Base-by-base conservation (phyloP, 176 grass and related monocot genomes). In the Cenchrus purpureus region DNA sequence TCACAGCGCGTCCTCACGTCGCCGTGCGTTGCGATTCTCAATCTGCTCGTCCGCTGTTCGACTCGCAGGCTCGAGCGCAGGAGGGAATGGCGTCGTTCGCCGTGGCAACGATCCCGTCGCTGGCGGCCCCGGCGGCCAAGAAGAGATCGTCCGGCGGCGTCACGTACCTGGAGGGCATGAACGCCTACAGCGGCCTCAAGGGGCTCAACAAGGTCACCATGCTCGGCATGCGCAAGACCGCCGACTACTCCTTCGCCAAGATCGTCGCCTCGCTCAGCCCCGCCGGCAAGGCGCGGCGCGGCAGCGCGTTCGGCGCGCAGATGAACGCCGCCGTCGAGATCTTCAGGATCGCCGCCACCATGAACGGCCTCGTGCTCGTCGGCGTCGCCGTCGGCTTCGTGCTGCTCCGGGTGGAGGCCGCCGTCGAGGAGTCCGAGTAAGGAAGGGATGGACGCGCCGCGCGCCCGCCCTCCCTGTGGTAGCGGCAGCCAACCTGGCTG, bases 371-470 rank as follows among this genome's bases (percentile, higher is more conserved):
- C 59, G 79, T 84, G 68, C 88, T 99, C 65, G 76, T 96, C 66
- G 97, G 94, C 68, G 97, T 96, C 77, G 97, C 94, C 62, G 88
- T 99, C 74, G 97, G 91, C 2, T 99, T 99, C 77, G 88, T 99
- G 40, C 97, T 96, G 67, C 97, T 99, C 57, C 88, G 97, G 75
- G 28, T 92, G 25, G 94, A 99, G 84, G 75, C 94, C 6, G 32
- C 77, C 80, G 44, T 91, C 69, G 97, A 99, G 91, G 91, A 99
- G 84, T 25, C 90, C 71, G 97, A 99, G 62, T 62, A 99, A 65
- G 37, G 20, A 99, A 65, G 37, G 20, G 20, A 28, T 62, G n/a
- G 59, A 28, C 11, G 59, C 59, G 17, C 17, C 17, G 55, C 55
- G 12, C 16, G 54, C 54, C 1, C 20, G 17, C 20, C 29, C 5